Base-by-base conservation (phyloP, 2,329 filamentous ascomycete species). In the Arthrinium puccinioides region DNA sequence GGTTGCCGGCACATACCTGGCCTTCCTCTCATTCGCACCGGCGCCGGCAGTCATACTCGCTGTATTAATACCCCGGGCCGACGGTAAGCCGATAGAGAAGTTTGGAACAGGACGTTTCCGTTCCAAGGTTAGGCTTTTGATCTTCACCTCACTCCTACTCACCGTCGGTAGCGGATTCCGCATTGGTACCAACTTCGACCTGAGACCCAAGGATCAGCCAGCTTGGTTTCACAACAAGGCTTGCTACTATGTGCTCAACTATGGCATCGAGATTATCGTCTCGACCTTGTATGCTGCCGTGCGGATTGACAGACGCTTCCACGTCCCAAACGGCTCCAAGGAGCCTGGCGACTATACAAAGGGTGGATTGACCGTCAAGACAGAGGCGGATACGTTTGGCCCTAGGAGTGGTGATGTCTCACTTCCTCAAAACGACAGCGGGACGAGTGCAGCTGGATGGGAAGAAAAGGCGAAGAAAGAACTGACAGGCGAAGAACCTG, bases 191-290 rank as follows among this genome's bases (percentile, higher is more conserved):
- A 59, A 48, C 11, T 78, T 66, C 55, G 61, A 63, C 37, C 55
- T 62, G 1, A 62, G 58, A 37, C 67, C 52, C 18, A 49, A 47
- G 41, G 66, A 36, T 2, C 36, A 69, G 39, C 67, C 74, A 9
- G 72, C 76, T 5, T 74, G 70, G 61, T 83, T 76, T 47, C 63
- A 78, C 49, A 62, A 60, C 38, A 76, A 74, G 50, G 72, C 72
- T 4, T 69, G 67, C 38, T 84, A 81, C 58, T 85, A 84, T 55
- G 55, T 75, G 36, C 78, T 82, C 54, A 74, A 78, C 51, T 83
- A 82, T 48, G 57, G 59, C 0, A 54, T 82, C 15, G 82, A 85
- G 51, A 40, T 56, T 6, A 32, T 53, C 4, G 51, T 52, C 6
- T 47, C 56, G 6, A 44, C 40, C 6, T 40, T 46, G 2, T 56